Percentiles rank a stretch among this genome's conserved stretches.
phyloP scores from a whole-genome alignment of 2,329 filamentous ascomycete species.

The Xylaria sp. region DNA sequence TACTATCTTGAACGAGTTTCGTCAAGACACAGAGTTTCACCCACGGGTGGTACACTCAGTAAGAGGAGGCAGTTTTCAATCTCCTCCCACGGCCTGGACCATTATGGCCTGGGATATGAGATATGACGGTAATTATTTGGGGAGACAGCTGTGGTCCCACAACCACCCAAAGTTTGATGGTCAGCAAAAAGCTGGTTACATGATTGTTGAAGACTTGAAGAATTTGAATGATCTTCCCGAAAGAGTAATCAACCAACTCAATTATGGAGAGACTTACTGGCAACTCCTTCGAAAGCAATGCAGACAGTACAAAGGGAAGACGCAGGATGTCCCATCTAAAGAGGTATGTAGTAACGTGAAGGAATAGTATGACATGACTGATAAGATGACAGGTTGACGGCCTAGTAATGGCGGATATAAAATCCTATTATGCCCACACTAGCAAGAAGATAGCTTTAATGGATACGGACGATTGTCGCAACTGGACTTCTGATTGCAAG shows the following conservation, averaged over 20 bases:
- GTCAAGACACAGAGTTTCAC: neutral
- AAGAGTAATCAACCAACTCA: slow-evolving; percentile 13
- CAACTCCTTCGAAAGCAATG: slow-evolving; percentile 33
- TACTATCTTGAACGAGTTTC: neutral
- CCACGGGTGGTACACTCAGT: slow-evolving; percentile 21
- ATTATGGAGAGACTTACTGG: slow-evolving; percentile 30
- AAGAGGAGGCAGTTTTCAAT: slow-evolving; percentile 4
- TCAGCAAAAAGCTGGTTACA: neutral
- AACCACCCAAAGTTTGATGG: slow-evolving; percentile 17
- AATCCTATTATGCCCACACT: neutral
- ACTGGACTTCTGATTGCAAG: slow-evolving; percentile 26
- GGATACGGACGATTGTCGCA: slow-evolving; percentile 21
- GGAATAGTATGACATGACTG: neutral
- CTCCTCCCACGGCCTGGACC: slow-evolving; percentile 5
- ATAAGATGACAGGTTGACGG: slow-evolving; percentile 30
- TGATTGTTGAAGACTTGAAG: slow-evolving; percentile 10
- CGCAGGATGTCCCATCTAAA: slow-evolving; percentile 34
- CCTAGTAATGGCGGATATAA: slow-evolving; percentile 37
- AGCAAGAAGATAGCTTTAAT: neutral
- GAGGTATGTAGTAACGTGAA: slow-evolving; percentile 23
- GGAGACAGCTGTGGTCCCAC: neutral
- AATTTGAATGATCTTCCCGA: neutral
- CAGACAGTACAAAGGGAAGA: slow-evolving; percentile 32
- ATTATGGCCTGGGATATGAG: slow-evolving; percentile 21
- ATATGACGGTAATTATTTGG: slow-evolving; percentile 25